Evolutionary conservation across 768 basidiomycete genomes (phyloP).

Genomic region (Agrocybe praecox): DNA sequence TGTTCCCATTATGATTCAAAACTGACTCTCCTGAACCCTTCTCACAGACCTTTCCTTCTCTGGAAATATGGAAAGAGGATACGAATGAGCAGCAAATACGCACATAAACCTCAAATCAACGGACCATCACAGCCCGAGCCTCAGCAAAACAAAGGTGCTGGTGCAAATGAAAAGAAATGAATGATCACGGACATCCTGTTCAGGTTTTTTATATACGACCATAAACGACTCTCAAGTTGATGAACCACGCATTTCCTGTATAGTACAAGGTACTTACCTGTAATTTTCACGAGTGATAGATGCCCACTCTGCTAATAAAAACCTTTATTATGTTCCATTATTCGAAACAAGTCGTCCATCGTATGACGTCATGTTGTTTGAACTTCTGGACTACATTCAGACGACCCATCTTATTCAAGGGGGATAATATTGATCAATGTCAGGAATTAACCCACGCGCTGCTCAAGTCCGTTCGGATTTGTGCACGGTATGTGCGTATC

Average conservation of each 20-base stretch:
- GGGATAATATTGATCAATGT: too few species aligned
- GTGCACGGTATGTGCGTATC: too few species aligned
- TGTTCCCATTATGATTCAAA: neutral
- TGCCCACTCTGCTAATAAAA: neutral
- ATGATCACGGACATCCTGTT: neutral
- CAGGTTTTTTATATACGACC: too few species aligned
- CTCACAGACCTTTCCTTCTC: constrained; percentile 34
- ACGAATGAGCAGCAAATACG: constrained; percentile 42
- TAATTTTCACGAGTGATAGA: too few species aligned
- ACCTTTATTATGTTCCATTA: neutral
- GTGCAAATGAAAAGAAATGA: neutral
- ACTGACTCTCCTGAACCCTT: neutral
- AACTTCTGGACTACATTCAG: too few species aligned
- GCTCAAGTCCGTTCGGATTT: too few species aligned
- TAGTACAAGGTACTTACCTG: too few species aligned
- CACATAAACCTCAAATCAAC: constrained; percentile 14
- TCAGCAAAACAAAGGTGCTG: neutral
- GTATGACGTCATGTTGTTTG: neutral
- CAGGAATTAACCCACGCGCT: too few species aligned
- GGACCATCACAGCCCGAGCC: neutral
- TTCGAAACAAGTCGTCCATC: neutral
- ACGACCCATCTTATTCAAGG: too few species aligned
- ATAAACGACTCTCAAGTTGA: too few species aligned
- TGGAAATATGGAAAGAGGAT: constrained; percentile 42
- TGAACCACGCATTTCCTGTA: neutral